A percentile compares a stretch with the other conserved stretches of the same genome.
phyloP scores from a whole-genome alignment of 495 filamentous ascomycete genomes.

The Aspergillus panamensis region DNA sequence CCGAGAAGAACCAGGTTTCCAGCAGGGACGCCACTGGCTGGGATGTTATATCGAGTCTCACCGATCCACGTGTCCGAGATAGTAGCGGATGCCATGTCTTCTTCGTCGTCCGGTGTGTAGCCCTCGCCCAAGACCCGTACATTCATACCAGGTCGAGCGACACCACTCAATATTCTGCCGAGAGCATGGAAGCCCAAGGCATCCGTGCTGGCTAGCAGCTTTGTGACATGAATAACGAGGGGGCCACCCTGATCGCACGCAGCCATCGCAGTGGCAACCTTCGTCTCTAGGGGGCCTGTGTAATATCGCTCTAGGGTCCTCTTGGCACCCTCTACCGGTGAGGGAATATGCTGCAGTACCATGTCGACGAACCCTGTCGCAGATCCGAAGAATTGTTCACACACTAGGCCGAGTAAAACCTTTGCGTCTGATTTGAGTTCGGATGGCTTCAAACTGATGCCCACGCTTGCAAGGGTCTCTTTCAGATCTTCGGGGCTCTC shows the following conservation, averaged over 20 bases:
- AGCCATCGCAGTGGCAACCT: slow-evolving; percentile 73
- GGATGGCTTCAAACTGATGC: slow-evolving; percentile 83
- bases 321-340: slow-evolving; percentile 74
- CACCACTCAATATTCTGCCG: slow-evolving; percentile 91
- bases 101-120: slow-evolving; percentile 95
- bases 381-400: slow-evolving; percentile 91
- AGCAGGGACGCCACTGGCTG: slow-evolving; percentile 86
- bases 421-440: slow-evolving; percentile 88
- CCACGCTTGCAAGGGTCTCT: slow-evolving; percentile 71
- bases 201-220: slow-evolving; percentile 84
- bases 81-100: slow-evolving; percentile 92
- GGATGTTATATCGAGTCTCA: slow-evolving; percentile 90
- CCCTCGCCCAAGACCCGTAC: slow-evolving; percentile 92
- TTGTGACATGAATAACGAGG: slow-evolving; percentile 84
- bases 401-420: slow-evolving; percentile 82
- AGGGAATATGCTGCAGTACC: slow-evolving; percentile 86
- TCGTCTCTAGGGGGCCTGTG: slow-evolving; percentile 89
- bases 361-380: slow-evolving; percentile 93
- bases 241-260: slow-evolving; percentile 87
- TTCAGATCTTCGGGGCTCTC: slow-evolving; percentile 85
- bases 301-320: slow-evolving; percentile 80
- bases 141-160: slow-evolving; percentile 73
- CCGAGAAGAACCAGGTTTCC: slow-evolving; percentile 91
- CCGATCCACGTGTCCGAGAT: slow-evolving; percentile 87
- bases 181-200: slow-evolving; percentile 85